Conservation (phyloP, 176 grass and related monocot species). For the Saccharum spontaneum region DNA sequence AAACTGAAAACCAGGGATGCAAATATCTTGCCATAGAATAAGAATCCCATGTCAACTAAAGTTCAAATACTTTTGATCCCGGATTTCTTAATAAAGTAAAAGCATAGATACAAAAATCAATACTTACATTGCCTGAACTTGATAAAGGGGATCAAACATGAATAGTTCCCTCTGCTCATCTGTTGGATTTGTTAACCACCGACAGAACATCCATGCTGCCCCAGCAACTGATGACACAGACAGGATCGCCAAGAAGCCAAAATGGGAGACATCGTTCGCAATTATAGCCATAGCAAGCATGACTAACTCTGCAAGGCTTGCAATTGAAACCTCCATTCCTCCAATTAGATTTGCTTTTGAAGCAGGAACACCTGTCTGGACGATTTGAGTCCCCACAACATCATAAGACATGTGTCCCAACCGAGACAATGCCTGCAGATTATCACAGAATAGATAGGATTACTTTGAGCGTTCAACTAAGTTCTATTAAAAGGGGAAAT, state of each 20-base stretch:
- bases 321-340: slow-evolving; percentile 88
- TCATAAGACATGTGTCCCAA: slow-evolving; percentile 98
- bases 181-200: slow-evolving; percentile 85
- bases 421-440: slow-evolving; percentile 74
- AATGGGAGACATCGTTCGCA: slow-evolving; percentile 89
- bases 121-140: slow-evolving; percentile 44
- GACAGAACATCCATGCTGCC: slow-evolving; percentile 85
- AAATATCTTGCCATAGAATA: not conserved
- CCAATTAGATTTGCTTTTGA: slow-evolving; percentile 97
- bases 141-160: slow-evolving; percentile 64
- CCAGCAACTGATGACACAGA: slow-evolving; percentile 71
- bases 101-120: not conserved
- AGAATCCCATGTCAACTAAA: not conserved
- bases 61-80: not conserved
- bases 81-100: not conserved
- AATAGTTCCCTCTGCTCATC: slow-evolving; percentile 85
- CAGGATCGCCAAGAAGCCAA: slow-evolving; percentile 84
- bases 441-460: slow-evolving; percentile 16
- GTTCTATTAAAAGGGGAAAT: slow-evolving; percentile 5
- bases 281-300: slow-evolving; percentile 94
- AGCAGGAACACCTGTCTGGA: slow-evolving; percentile 85
- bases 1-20: not conserved
- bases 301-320: slow-evolving; percentile 87
- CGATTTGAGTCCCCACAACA: slow-evolving; percentile 90
- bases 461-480: not conserved